Evolutionary conservation across 192 early-diverging fungal species (phyloP).

Genomic region (Entomortierella chlamydospora): DNA sequence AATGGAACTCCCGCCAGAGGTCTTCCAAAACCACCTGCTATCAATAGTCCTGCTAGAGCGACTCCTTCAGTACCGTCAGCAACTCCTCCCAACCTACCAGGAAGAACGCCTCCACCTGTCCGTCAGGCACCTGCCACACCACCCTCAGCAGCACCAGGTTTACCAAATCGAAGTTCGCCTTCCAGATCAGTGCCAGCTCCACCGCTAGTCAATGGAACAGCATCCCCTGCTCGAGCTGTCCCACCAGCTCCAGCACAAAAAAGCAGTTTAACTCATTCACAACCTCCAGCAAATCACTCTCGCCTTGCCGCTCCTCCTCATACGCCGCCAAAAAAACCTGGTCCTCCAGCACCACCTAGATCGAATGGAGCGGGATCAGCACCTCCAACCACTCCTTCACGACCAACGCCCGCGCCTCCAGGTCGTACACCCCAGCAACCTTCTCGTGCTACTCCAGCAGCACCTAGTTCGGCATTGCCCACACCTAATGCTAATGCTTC

Average conservation of each 20-base stretch:
- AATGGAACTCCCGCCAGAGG: conserved; percentile 45
- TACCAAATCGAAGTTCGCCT: conserved; percentile 31
- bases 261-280: conserved; percentile 6
- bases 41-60: conserved; percentile 15
- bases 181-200: conserved; percentile 29
- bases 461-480: conserved; percentile 7
- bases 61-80: conserved; percentile 30
- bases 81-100: conserved; percentile 34
- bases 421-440: conserved; percentile 34
- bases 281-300: conserved; percentile 28
- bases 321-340: conserved; percentile 28
- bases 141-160: conserved; percentile 19
- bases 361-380: conserved; percentile 34
- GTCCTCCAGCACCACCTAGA: conserved; percentile 32
- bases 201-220: conserved; percentile 37
- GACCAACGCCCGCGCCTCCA: conserved; percentile 38
- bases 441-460: conserved; percentile 23
- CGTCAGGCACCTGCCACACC: conserved; percentile 43
- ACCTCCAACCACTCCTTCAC: conserved; percentile 22
- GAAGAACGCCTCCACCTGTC: conserved; percentile 28
- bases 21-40: conserved; percentile 43
- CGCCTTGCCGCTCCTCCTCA: conserved; percentile 19
- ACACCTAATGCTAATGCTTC: conserved; percentile 15
- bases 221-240: conserved; percentile 30
- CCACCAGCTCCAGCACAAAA: conserved; percentile 46